phyloP scores from a whole-genome alignment of 495 filamentous ascomycete species.

The Hyaloscypha variabilis region DNA sequence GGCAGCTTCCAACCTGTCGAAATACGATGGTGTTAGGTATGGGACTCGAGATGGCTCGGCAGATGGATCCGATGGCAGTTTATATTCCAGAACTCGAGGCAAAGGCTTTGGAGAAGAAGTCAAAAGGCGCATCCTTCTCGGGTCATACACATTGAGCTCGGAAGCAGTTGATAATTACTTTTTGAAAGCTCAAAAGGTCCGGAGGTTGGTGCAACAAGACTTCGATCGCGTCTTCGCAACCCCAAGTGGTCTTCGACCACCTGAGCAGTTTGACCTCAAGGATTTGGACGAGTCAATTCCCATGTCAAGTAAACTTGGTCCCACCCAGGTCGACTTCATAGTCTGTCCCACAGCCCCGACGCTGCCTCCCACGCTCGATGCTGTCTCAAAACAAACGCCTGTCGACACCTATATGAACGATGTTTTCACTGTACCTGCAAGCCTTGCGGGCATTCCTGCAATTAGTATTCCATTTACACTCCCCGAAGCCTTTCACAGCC shows the following conservation, averaged over 20 bases:
- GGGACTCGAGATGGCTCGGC: constrained; percentile 45
- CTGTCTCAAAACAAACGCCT: constrained; percentile 22
- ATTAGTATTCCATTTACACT: constrained; percentile 75
- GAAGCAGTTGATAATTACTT: constrained; percentile 96
- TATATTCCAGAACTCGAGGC: constrained; percentile 77
- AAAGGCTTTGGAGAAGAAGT: constrained; percentile 83
- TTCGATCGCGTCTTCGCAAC: constrained; percentile 78
- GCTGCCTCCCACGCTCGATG: constrained; percentile 62
- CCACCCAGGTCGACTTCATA: constrained; percentile 75
- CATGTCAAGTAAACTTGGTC: constrained; percentile 46
- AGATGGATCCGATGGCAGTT: constrained; percentile 44
- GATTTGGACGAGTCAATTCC: constrained; percentile 44
- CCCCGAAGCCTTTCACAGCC: constrained; percentile 17
- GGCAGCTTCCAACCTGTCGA: constrained; percentile 95
- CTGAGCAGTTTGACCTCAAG: constrained; percentile 43
- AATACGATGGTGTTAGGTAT: constrained; percentile 95
- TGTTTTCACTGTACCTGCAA: constrained; percentile 94
- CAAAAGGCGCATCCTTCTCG: constrained; percentile 80
- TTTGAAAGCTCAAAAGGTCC: constrained; percentile 85
- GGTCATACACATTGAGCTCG: constrained; percentile 88
- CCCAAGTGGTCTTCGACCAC: constrained; percentile 62
- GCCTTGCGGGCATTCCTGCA: constrained; percentile 87
- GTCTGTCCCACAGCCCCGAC: constrained; percentile 88
- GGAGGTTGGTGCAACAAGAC: constrained; percentile 80
- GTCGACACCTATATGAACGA: constrained; percentile 77